These are phyloP conservation scores for Mentha longifolia DNA, from an alignment of 257 asterid species.

Conservation along the genomic window DNA sequence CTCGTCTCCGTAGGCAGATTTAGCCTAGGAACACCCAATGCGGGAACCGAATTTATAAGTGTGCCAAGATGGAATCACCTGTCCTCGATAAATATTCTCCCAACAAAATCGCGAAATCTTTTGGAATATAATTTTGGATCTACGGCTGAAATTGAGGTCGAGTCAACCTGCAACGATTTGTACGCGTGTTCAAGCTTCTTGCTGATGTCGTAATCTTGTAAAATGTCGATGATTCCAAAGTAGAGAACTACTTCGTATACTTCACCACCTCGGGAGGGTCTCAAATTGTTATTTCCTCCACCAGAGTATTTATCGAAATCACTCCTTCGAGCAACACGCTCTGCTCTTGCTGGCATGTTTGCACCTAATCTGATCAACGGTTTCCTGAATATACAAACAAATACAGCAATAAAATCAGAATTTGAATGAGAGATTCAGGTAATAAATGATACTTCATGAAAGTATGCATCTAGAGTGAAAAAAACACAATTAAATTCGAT, in stretches of 20 bases:
- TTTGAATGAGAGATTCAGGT: not conserved
- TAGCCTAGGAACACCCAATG: not conserved
- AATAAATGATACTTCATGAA: not conserved
- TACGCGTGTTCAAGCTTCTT: constrained; percentile 82
- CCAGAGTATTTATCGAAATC: constrained; percentile 71
- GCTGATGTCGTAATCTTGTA: constrained; percentile 80
- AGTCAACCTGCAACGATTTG: constrained; percentile 75
- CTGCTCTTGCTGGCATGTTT: constrained; percentile 98
- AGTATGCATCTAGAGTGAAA: not conserved
- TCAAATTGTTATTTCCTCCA: constrained; percentile 43
- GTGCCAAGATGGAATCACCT: constrained; percentile 32
- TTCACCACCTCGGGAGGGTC: constrained; percentile 54
- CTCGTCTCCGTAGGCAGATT: constrained; percentile 21
- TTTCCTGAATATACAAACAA: constrained; percentile 53
- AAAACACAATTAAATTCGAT: too few species aligned
- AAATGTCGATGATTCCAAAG: constrained; percentile 80
- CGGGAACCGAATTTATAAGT: not conserved
- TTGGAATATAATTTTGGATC: constrained; percentile 77
- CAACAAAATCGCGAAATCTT: constrained; percentile 72
- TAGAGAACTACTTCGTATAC: constrained; percentile 68
- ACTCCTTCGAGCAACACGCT: constrained; percentile 77
- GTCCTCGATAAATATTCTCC: constrained; percentile 66
- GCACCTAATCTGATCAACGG: constrained; percentile 86
- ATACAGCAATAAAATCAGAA: constrained; percentile 16
- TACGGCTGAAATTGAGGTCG: constrained; percentile 75